Evolutionary conservation across 805 yeast species (phyloP), one percentile per base, ranked within the genome.

Genomic region (Trichomonascus vanleenenianus): DNA sequence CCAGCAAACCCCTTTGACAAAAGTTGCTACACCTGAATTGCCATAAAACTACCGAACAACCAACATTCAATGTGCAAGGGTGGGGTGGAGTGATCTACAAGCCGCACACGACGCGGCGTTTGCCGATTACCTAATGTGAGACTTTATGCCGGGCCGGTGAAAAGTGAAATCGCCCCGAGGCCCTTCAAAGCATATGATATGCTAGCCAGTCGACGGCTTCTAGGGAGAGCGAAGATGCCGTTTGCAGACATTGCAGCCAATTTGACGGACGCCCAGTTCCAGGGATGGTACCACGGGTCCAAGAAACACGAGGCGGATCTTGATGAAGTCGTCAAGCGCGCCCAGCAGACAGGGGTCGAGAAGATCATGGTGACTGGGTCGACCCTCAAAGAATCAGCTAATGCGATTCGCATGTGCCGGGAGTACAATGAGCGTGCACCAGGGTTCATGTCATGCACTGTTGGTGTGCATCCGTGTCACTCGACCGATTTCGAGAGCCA

Each of bases 401-500:
- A 70, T n/a, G 83, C 88, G 6, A 61, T 85, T 14, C 73, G 71
- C 12, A 57, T 89, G 27, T 79, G 84, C 34, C 50, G 58, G 2
- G 49, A 61, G 42, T 62, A 65, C 46, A 22, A 22, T 8, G 65
- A 67, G 3, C 43, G 45, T 11, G 56, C 51, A 22, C 42, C 60
- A 9, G 52, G 38, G 32, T 40, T 32, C 19, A 59, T 81, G 27
- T 74, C 67, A 49, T 77, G 84, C 19, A 93, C 98, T 0, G 89
- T 81, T 1, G 98, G 99, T 10, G 94, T 91, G 1, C 99, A 93
- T 66, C 99, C 99, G 0, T 91, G 98, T 63, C 71, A 83, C 14
- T 95, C 88, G 0, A 62, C 61, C 58, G 89, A 72, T 54, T 74
- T 79, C 51, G 65, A 56, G 7, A 49, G 46, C 5, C 56, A 53